A percentile compares a stretch with the other conserved stretches of the same genome.
These are phyloP conservation scores for Aspergillus texensis DNA, from an alignment of 2,329 filamentous ascomycete genomes.

Conservation along the genomic window DNA sequence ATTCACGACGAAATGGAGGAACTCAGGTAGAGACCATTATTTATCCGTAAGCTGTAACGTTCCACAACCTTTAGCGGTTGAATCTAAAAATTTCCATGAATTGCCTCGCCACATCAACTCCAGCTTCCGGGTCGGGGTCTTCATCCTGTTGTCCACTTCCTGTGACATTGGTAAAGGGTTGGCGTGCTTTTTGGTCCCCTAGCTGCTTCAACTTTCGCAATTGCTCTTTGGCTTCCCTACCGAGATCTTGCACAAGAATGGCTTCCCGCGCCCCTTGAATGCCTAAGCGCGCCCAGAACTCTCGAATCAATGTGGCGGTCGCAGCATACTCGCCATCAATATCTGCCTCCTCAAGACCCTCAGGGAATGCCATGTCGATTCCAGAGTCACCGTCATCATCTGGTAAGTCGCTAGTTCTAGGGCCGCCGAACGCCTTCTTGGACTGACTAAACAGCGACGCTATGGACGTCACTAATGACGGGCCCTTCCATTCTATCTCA, in stretches of 20 bases:
- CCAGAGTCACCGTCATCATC: constrained; percentile 26
- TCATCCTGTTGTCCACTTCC: constrained; percentile 26
- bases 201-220: constrained; percentile 25
- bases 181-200: constrained; percentile 13
- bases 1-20: neutral
- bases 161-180: constrained; percentile 7
- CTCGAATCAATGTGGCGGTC: constrained; percentile 40
- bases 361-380: constrained; percentile 30
- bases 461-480: constrained; percentile 35
- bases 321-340: constrained; percentile 41
- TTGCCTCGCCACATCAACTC: constrained; percentile 46
- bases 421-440: neutral
- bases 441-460: constrained; percentile 13
- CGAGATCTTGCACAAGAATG: constrained; percentile 45
- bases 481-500: constrained; percentile 48
- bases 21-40: neutral
- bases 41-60: neutral
- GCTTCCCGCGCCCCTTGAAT: constrained; percentile 43
- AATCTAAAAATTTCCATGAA: constrained; percentile 50
- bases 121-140: constrained; percentile 38
- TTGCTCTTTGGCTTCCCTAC: constrained; percentile 39
- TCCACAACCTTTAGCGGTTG: constrained; percentile 32
- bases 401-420: neutral
- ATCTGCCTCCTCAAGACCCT: constrained; percentile 38
- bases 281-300: constrained; percentile 44